Base-by-base conservation (phyloP, 2,329 filamentous ascomycete species). In the Neopestalotiopsis rosae region DNA sequence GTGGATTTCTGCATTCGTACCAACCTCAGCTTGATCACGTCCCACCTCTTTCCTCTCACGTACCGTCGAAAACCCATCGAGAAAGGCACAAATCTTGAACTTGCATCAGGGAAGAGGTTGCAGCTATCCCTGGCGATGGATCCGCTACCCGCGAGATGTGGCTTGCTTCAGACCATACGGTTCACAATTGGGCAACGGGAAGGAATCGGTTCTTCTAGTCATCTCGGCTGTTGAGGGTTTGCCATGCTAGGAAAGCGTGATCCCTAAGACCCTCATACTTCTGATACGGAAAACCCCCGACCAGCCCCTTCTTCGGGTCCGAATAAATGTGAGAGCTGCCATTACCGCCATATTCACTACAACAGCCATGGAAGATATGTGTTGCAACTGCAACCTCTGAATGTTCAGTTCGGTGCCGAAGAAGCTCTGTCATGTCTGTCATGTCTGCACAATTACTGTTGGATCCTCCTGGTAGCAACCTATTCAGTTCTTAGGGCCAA, bases 161-260 rank as follows among this genome's bases (percentile, higher is more conserved):
- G 65, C 65, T 67, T 45, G 17, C 14, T 20, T 34, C 17, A 20
- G 17, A 30, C 52, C 38, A 38, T 61, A 32, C 38, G 20, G 32
- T 34, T 67, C 65, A 24, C 56, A 67, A 38, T 5, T 45, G 3
- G 14, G 52, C 52, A 38, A 61, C 65, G 65, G 65, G 65, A 66
- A 67, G 56, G 65, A 67, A 52, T 67, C 65, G 52, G 40, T 49
- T 61, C 56, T 56, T 28, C 24, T 24, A 28, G 17, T 28, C 14
- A 62, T 34, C 30, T 34, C 64, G 28, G 49, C 64, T 24, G 32
- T 9, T 49, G 34, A 28, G 59, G 17, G 17, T 64, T 52, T 30
- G n/a, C 14, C n/a, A 64, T 62, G 59, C 59, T 40, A 14, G 17
- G 20, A n/a, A 42, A 42, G 34, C 5, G 24, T 49, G 13, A 24